A percentile compares a stretch with the other conserved stretches of the same genome.
These are phyloP conservation scores for Niveomyces coronatus DNA, from an alignment of 2,329 filamentous ascomycete species.

Conservation along the genomic window DNA sequence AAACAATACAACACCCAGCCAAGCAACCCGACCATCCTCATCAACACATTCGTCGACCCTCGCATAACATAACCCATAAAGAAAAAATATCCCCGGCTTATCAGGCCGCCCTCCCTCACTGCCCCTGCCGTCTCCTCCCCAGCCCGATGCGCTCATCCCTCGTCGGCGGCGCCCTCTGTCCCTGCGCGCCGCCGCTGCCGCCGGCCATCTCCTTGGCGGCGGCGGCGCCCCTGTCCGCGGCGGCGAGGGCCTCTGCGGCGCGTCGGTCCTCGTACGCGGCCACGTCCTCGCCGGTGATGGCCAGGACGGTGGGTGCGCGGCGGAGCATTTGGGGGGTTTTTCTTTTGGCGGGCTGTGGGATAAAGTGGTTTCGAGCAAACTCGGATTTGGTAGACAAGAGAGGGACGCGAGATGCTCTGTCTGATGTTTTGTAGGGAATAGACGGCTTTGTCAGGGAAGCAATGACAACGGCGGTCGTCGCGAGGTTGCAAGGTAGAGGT, in stretches of 20 bases:
- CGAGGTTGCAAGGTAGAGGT: no score
- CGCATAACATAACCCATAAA: no score
- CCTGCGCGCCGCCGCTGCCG: constrained; percentile 16
- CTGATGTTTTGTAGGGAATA: no score
- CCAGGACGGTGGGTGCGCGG: constrained; percentile 56
- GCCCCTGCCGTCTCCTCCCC: constrained; percentile 7
- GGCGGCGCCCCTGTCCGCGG: constrained; percentile 21
- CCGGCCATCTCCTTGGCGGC: constrained; percentile 13
- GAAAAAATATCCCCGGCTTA: no score
- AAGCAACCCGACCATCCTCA: no score
- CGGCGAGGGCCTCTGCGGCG: constrained; percentile 28
- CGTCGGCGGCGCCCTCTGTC: constrained; percentile 15
- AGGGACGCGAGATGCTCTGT: no score
- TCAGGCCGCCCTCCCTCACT: constrained; percentile 14
- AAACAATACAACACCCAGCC: no score
- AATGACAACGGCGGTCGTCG: no score
- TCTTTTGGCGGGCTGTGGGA: background rate
- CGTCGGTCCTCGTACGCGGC: constrained; percentile 59
- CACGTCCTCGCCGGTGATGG: constrained; percentile 60
- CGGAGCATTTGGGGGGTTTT: constrained; percentile 44
- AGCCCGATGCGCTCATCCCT: constrained; percentile 30
- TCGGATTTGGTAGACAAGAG: background rate
- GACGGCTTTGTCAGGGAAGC: no score
- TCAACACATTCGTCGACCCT: no score
- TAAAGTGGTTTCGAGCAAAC: background rate